A percentile compares a stretch with the other conserved stretches of the same genome.
Conservation (phyloP, 164 flowering plant species). For the grape (Vitis vinifera) region DNA sequence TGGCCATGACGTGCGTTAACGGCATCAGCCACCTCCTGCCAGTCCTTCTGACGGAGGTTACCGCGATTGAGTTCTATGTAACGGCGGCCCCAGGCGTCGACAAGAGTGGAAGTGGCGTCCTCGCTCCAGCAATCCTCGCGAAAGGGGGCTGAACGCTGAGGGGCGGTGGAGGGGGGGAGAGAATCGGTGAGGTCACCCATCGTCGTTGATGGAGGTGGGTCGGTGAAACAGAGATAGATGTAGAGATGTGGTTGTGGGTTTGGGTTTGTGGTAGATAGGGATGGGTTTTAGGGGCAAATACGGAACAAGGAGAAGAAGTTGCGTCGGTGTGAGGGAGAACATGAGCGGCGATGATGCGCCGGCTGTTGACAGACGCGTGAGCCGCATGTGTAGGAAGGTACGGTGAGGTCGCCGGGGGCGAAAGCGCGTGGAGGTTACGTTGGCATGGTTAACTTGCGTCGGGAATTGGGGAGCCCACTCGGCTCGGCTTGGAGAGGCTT, state of each 20-base stretch:
- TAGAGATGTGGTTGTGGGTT: constrained; percentile 1
- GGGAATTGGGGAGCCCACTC: background rate
- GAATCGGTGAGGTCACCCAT: constrained; percentile 33
- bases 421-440: constrained; percentile 24
- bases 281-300: background rate
- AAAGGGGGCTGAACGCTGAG: constrained; percentile 38
- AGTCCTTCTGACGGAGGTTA: constrained; percentile 84
- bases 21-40: constrained; percentile 88
- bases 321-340: background rate
- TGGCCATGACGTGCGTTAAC: constrained; percentile 71
- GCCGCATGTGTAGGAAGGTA: constrained; percentile 30
- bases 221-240: background rate
- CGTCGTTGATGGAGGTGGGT: background rate
- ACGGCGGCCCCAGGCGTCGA: constrained; percentile 85
- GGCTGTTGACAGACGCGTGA: constrained; percentile 32
- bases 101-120: constrained; percentile 70
- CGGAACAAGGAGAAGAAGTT: background rate
- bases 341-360: constrained; percentile 29
- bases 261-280: constrained; percentile 1
- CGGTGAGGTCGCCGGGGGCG: constrained; percentile 37
- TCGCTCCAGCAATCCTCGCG: constrained; percentile 97
- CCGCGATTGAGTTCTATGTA: constrained; percentile 80
- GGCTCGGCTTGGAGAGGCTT: no score
- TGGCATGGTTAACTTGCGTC: constrained; percentile 23
- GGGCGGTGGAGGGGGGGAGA: constrained; percentile 15